Evolutionary conservation across 2,329 filamentous ascomycete genomes (phyloP).

Genomic region (Neospermospora avenae): DNA sequence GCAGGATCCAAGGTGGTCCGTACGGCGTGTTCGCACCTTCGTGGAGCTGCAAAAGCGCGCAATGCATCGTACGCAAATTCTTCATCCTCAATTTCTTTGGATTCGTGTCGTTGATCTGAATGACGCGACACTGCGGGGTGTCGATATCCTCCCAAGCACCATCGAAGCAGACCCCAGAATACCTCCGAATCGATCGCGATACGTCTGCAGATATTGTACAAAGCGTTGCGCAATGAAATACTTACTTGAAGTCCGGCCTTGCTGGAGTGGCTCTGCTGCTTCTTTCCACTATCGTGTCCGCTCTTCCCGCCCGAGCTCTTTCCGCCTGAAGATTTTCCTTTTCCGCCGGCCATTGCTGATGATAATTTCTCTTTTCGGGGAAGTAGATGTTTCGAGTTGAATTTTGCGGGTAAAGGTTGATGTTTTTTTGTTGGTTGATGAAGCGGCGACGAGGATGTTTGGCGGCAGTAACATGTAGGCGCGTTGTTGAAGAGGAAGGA

Average conservation of each 20-base stretch:
- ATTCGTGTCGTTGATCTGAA: slow-evolving; percentile 11
- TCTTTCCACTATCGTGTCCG: slow-evolving; percentile 35
- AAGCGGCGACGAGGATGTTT: slow-evolving; percentile 23
- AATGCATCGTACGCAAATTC: slow-evolving; percentile 8
- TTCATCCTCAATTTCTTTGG: neutral
- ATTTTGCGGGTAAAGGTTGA: slow-evolving; percentile 17
- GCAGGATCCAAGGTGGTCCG: neutral
- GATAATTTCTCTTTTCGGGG: slow-evolving; percentile 9
- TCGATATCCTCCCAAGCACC: slow-evolving; percentile 11
- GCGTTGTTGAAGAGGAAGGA: slow-evolving; percentile 20
- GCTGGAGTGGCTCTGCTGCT: slow-evolving; percentile 37
- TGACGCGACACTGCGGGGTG: slow-evolving; percentile 34
- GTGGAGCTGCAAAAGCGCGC: neutral
- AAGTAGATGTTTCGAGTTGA: slow-evolving; percentile 9
- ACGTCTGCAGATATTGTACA: neutral
- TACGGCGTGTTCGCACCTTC: slow-evolving; percentile 9
- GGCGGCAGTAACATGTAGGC: slow-evolving; percentile 17
- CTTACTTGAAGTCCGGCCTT: slow-evolving; percentile 38
- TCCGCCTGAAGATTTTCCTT: slow-evolving; percentile 37
- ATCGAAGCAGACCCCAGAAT: slow-evolving; percentile 16
- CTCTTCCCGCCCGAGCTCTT: slow-evolving; percentile 39
- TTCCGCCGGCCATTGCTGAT: slow-evolving; percentile 36
- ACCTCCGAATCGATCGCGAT: slow-evolving; percentile 7
- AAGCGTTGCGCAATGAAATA: slow-evolving; percentile 26
- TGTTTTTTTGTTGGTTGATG: slow-evolving; percentile 18